Evolutionary conservation across 306 rosid genomes (phyloP).

Genomic region (Gynostemma pentaphyllum): DNA sequence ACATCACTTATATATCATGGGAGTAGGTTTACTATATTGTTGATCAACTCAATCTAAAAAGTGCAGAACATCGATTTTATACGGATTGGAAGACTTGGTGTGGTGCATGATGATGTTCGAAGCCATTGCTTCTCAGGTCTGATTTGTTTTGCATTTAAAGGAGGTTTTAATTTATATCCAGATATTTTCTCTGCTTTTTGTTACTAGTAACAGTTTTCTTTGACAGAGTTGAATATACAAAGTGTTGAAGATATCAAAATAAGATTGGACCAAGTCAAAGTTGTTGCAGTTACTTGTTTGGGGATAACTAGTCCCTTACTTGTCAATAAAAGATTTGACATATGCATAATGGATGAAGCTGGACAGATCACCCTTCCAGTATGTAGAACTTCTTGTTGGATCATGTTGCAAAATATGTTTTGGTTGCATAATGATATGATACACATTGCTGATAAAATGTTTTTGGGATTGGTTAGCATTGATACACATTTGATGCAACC

Average conservation of each 20-base stretch:
- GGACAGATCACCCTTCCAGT: slow-evolving; percentile 97
- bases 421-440: slow-evolving; percentile 7
- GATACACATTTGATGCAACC: no score
- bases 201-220: slow-evolving; percentile 10
- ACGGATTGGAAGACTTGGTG: slow-evolving; percentile 77
- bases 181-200: slow-evolving; percentile 20
- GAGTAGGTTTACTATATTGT: neutral
- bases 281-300: slow-evolving; percentile 87
- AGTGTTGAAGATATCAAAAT: slow-evolving; percentile 54
- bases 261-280: slow-evolving; percentile 75
- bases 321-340: slow-evolving; percentile 63
- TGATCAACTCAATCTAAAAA: slow-evolving; percentile 8
- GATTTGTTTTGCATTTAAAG: slow-evolving; percentile 15
- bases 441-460: neutral
- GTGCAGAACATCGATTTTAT: slow-evolving; percentile 72
- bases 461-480: neutral
- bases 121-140: slow-evolving; percentile 79
- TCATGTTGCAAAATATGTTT: slow-evolving; percentile 5
- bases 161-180: slow-evolving; percentile 7
- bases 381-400: slow-evolving; percentile 16
- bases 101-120: slow-evolving; percentile 65
- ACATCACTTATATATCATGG: neutral
- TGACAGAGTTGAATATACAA: slow-evolving; percentile 37
- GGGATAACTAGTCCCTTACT: slow-evolving; percentile 79
- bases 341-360: slow-evolving; percentile 99